A percentile compares a stretch with the other conserved stretches of the same genome.
Conservation (phyloP, 208 protist species). For the Trypanosoma melophagium region DNA sequence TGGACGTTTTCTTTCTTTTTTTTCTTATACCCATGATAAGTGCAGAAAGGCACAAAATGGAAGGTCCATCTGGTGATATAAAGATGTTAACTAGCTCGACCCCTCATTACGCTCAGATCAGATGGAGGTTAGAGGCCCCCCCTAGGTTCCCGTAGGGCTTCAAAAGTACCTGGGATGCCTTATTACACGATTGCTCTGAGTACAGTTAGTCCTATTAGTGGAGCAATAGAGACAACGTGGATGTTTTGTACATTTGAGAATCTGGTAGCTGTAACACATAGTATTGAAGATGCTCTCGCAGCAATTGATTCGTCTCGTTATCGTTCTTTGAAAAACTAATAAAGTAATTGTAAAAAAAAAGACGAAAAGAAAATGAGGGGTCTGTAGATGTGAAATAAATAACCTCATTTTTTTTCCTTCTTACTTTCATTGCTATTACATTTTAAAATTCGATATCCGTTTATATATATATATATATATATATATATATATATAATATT, state of each 20-base stretch:
- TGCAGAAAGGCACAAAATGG: neutral
- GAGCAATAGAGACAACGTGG: conserved; percentile 10
- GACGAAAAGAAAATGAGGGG: conserved; percentile 14
- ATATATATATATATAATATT: too few species aligned
- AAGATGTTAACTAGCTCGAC: neutral
- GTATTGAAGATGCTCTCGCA: conserved; percentile 10
- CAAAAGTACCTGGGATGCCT: conserved; percentile 3
- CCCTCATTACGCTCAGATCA: conserved; percentile 1
- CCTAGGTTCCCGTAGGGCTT: neutral
- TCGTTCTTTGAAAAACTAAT: conserved; percentile 12
- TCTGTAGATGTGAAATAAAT: neutral
- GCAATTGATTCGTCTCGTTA: neutral
- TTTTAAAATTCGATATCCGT: too few species aligned
- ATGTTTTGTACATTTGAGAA: conserved; percentile 15
- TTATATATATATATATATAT: too few species aligned
- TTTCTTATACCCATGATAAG: neutral
- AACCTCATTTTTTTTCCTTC: too few species aligned
- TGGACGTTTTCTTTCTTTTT: neutral
- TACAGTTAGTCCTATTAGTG: conserved; percentile 6
- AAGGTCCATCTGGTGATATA: neutral
- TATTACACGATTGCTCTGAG: conserved; percentile 5
- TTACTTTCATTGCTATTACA: too few species aligned
- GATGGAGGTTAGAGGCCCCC: conserved; percentile 11
- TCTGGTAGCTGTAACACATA: conserved; percentile 1
- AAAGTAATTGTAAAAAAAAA: conserved; percentile 6